These are phyloP conservation scores for Trichophyton mentagrophytes DNA, from an alignment of 2,329 filamentous ascomycete genomes.

Conservation along the genomic window DNA sequence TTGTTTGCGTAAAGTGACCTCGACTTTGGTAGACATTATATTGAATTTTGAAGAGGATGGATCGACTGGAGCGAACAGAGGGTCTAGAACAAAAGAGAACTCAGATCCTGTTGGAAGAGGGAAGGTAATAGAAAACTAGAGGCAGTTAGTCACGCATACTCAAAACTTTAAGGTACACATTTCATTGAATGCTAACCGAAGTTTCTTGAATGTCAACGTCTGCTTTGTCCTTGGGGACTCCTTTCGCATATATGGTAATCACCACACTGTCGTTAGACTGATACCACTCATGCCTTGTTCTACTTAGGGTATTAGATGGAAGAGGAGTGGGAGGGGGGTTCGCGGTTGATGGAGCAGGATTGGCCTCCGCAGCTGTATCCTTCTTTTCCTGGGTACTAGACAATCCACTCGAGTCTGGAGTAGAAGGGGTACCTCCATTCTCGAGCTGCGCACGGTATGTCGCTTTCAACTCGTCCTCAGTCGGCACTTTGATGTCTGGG, in stretches of 20 bases:
- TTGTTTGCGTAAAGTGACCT: conserved; percentile 59
- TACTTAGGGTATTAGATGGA: conserved; percentile 34
- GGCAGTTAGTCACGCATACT: conserved; percentile 9
- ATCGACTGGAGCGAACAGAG: conserved; percentile 56
- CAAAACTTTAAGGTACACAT: conserved; percentile 4
- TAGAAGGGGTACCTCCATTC: conserved; percentile 9
- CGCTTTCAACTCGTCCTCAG: conserved; percentile 26
- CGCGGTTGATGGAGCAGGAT: neutral
- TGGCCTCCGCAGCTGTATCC: conserved; percentile 4
- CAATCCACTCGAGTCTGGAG: neutral
- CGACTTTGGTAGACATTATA: conserved; percentile 66
- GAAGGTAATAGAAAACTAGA: conserved; percentile 46
- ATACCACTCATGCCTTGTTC: conserved; percentile 58
- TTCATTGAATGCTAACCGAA: conserved; percentile 26
- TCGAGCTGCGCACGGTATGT: conserved; percentile 23
- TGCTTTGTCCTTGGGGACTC: conserved; percentile 45
- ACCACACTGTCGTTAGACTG: conserved; percentile 49
- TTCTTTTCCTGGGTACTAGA: neutral
- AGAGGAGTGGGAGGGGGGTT: conserved; percentile 20
- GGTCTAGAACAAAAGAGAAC: conserved; percentile 51
- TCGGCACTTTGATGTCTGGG: conserved; percentile 38
- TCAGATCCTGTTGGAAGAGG: conserved; percentile 41
- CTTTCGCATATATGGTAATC: conserved; percentile 54
- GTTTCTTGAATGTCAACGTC: conserved; percentile 40
- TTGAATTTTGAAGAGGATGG: conserved; percentile 46